A percentile compares a stretch with the other conserved stretches of the same genome.
These are phyloP conservation scores for Phragmites australis DNA, from an alignment of 176 grass and related monocot genomes.

Conservation along the genomic window DNA sequence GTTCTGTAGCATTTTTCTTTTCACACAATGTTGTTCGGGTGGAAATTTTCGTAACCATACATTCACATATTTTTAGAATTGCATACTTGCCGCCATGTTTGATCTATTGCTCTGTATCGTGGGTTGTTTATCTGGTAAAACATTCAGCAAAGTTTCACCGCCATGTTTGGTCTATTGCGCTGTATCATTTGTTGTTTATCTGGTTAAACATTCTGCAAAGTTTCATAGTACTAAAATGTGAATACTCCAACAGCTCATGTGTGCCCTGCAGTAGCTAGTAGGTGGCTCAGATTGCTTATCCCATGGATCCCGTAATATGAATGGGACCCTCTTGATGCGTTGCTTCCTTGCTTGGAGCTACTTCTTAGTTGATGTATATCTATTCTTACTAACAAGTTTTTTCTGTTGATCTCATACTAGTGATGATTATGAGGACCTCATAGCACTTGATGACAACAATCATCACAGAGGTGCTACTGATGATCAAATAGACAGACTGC, in stretches of 20 bases:
- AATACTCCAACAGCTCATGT: background rate
- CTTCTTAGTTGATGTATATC: background rate
- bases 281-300: slow-evolving; percentile 4
- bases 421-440: slow-evolving; percentile 69
- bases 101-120: background rate
- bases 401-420: slow-evolving; percentile 44
- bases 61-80: background rate
- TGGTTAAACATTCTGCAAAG: background rate
- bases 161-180: background rate
- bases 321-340: background rate
- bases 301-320: slow-evolving; percentile 1
- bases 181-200: background rate
- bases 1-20: background rate
- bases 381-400: slow-evolving; percentile 15
- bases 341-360: slow-evolving; percentile 17
- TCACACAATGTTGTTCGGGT: background rate
- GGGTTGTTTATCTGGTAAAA: background rate
- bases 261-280: background rate
- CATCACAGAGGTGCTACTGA: slow-evolving; percentile 55
- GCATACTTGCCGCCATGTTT: background rate
- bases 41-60: background rate
- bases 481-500: slow-evolving; percentile 72
- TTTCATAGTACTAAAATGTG: slow-evolving; percentile 7
- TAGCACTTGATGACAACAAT: slow-evolving; percentile 46
- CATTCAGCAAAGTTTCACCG: background rate